Evolutionary conservation across 352 stramenopile genomes (phyloP), one percentile per base, ranked within the genome.

Genomic region (Phytophthora boehmeriae): DNA sequence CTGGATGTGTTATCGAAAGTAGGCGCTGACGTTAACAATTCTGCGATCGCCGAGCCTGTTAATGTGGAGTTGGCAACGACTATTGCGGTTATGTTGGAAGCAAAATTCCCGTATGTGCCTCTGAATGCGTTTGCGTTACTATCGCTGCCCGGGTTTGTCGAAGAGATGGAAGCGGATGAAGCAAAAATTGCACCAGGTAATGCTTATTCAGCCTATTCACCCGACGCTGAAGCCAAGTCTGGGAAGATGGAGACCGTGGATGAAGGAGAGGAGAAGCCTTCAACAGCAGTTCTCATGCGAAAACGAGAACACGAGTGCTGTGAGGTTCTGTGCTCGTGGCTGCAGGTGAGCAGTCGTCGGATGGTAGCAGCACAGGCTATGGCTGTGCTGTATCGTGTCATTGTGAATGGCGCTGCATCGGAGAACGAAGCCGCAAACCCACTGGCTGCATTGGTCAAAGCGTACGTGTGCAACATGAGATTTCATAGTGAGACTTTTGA

Each of bases 51-150:
- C 2, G 80, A 89, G 11, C 34, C 55, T 9, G 75, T 88, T 17
- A 74, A 80, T 22, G 48, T 77, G 16, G 84, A 93, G 48, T 39
- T 93, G 17, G 67, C 74, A 2, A 58, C 74, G 14, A 89, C 80
- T 0, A 71, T 88, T 34, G 82, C 76, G 0, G 74, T 85, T 13
- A 48, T 93, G 16, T 63, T 93, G 32, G 84, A 91, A 14, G 67
- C 71, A 2, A 80, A 81, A 25, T 72, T 77, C 13, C 68, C 78
- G 35, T 63, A 64, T 27, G 58, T 74, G 4, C 22, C 61, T 0
- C 50, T 51, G n/a, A 83, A 86, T 16, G 62, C 76, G 14, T 91
- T 89, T 39, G 46, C 59, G 16, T 50, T 91, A 35, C 55, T 93
- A 34, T 68, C 75, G 11, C 41, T 91, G 39, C 83, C 81, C 4